Conservation (phyloP, 2,329 filamentous ascomycete species). For the Hymenoscyphus salicellus region DNA sequence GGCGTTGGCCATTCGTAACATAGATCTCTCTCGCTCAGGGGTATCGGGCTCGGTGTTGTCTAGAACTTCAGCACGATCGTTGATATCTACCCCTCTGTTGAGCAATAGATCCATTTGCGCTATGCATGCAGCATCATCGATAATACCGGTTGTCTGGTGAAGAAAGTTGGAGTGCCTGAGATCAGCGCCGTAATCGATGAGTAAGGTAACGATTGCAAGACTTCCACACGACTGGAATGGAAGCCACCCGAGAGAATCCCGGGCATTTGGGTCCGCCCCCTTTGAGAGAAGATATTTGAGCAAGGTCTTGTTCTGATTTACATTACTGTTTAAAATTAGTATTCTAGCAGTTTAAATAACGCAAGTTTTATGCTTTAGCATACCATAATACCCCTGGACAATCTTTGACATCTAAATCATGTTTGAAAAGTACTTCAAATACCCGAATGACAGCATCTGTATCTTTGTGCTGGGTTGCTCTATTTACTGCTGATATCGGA, state of each 20-base stretch:
- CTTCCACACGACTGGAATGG: neutral
- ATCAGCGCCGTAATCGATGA: conserved; percentile 7
- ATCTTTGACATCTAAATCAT: conserved; percentile 4
- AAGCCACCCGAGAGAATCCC: neutral
- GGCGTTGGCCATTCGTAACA: neutral
- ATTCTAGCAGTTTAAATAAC: neutral
- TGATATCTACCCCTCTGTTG: neutral
- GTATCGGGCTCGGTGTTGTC: neutral
- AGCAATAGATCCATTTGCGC: neutral
- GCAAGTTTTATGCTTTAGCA: neutral
- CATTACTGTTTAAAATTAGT: neutral
- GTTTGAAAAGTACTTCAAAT: conserved; percentile 3
- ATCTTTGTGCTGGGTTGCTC: neutral
- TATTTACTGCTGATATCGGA: neutral
- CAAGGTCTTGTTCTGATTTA: neutral
- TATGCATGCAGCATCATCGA: neutral
- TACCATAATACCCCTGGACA: neutral
- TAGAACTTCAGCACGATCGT: neutral
- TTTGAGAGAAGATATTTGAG: conserved; percentile 5
- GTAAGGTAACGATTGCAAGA: neutral
- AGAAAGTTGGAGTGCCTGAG: conserved; percentile 3
- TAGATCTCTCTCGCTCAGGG: too few relatives aligned
- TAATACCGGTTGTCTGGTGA: neutral
- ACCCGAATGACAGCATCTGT: neutral
- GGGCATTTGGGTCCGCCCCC: conserved; percentile 4